These are phyloP conservation scores for Cardamine occulta DNA, from an alignment of 345 rosid genomes.

Conservation along the genomic window DNA sequence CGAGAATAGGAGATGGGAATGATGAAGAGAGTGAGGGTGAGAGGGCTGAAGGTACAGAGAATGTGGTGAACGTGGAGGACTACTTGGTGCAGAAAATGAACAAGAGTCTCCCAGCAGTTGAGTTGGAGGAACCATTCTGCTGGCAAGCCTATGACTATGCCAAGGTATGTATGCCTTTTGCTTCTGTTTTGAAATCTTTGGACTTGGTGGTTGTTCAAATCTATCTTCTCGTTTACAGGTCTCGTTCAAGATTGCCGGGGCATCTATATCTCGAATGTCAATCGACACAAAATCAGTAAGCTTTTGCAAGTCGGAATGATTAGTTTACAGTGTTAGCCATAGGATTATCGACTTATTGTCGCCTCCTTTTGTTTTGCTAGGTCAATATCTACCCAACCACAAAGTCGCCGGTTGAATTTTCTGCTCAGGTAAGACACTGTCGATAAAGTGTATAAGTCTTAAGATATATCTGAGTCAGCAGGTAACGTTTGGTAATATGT, in stretches of 20 bases:
- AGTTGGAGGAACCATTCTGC: constrained; percentile 92
- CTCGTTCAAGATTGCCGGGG: constrained; percentile 80
- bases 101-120: constrained; percentile 82
- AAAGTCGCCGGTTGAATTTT: constrained; percentile 80
- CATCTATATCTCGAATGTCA: constrained; percentile 78
- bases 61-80: constrained; percentile 77
- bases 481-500: constrained; percentile 14
- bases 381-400: constrained; percentile 86
- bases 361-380: constrained; percentile 41
- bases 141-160: constrained; percentile 97
- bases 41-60: constrained; percentile 56
- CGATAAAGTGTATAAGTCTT: neutral
- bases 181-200: neutral
- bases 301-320: constrained; percentile 3
- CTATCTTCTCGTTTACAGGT: constrained; percentile 50
- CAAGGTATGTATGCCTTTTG: constrained; percentile 51
- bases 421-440: constrained; percentile 65
- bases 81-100: constrained; percentile 80
- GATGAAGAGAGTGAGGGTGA: constrained; percentile 87
- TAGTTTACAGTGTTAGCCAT: neutral
- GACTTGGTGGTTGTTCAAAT: neutral
- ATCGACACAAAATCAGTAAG: constrained; percentile 90
- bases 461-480: neutral
- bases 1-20: constrained; percentile 46
- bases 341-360: neutral